Evolutionary conservation across 345 rosid genomes (phyloP), one percentile per base, ranked within the genome.

Genomic region (Eucalyptus brandiana): DNA sequence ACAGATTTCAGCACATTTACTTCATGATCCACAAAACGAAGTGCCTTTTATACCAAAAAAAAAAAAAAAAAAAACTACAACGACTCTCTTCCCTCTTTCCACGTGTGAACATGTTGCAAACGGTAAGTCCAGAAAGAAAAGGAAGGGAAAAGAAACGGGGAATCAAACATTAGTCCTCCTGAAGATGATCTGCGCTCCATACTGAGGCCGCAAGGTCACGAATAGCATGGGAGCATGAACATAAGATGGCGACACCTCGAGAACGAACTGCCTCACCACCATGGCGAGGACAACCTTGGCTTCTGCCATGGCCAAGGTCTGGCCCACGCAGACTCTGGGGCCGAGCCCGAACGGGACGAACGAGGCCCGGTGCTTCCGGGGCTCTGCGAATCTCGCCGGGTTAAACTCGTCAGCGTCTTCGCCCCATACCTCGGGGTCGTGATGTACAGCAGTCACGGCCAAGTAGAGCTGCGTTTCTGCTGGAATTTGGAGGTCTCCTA

Each of bases 401-500:
- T 96, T 96, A 90, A 96, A 96, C 91, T 93, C 92, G 12, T 93
- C 91, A 1, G 94, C 97, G 45, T 96, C 98, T 19, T 89, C 90
- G 65, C 98, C 99, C 99, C 99, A 97, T 67, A 94, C 88, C 45
- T 92, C 94, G 42, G 62, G 87, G 88, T 96, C 97, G 56, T 91
- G 97, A 50, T 97, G 99, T 51, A 94, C 90, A 19, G 95, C 96
- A 18, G 91, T 47, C 26, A 91, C 21, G 2, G 97, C 91, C 72
- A 97, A 17, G 86, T 87, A 92, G 65, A 97, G 86, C 32, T 97
- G 95, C 12, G 97, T 97, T 51, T 92, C 93, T 11, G 91, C 93
- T 23, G 99, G 98, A 89, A 97, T 53, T 65, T 95, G 90, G 14
- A 97, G 91, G 88, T 54, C 90, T 72, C 99, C 98, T 6, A 96